Conservation (phyloP, 805 yeast genomes). For the Myxozyma sirexii region DNA sequence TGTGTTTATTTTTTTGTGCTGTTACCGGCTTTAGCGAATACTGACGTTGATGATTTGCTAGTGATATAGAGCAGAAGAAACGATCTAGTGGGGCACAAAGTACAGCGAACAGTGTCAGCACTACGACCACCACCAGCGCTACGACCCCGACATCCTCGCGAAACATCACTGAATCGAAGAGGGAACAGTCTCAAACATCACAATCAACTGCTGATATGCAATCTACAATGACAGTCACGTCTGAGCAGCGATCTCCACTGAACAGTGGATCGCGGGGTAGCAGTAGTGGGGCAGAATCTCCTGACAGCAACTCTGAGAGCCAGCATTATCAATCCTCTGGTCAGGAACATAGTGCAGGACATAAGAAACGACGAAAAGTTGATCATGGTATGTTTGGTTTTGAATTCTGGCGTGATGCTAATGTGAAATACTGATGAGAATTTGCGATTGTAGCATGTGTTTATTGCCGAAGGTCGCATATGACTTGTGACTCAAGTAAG, state of each 20-base stretch:
- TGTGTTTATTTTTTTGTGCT: not conserved
- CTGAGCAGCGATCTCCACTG: not conserved
- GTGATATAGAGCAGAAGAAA: not conserved
- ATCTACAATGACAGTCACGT: not conserved
- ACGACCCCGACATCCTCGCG: not conserved
- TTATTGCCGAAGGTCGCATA: slow-evolving; percentile 88
- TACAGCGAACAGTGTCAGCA: not conserved
- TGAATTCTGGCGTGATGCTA: not conserved
- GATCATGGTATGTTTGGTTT: slow-evolving; percentile 25
- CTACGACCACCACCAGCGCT: not conserved
- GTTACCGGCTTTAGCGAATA: too few species aligned
- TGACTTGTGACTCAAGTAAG: slow-evolving; percentile 78
- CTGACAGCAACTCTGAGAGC: not conserved
- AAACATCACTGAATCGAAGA: not conserved
- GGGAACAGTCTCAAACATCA: not conserved
- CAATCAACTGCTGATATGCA: not conserved
- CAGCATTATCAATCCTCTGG: not conserved
- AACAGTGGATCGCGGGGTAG: slow-evolving; percentile 6
- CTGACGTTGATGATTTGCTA: not conserved
- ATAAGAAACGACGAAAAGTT: slow-evolving; percentile 23
- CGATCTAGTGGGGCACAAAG: not conserved
- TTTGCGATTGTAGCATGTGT: slow-evolving; percentile 64
- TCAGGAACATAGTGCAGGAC: not conserved
- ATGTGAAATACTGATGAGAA: not conserved
- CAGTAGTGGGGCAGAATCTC: slow-evolving; percentile 15